Conservation (phyloP, 2,329 filamentous ascomycete species). For the Fusarium tjaetaba region DNA sequence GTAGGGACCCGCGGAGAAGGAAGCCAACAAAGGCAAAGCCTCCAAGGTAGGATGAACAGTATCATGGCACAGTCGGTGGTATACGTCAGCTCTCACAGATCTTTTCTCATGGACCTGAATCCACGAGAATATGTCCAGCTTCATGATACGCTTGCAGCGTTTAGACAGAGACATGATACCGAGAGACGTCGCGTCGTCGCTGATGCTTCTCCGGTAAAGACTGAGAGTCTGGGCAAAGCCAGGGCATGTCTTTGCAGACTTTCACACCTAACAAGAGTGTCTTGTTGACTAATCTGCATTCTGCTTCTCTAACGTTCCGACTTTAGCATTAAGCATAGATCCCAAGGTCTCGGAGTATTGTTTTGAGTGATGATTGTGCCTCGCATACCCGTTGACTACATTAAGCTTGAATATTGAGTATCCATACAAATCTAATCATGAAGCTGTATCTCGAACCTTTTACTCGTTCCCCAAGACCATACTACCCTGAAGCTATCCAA, state of each 20-base stretch:
- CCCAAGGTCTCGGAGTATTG: not conserved
- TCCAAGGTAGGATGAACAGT: accelerated
- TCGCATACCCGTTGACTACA: not conserved
- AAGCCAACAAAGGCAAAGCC: not conserved
- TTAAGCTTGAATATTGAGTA: not conserved
- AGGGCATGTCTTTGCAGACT: accelerated
- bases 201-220: accelerated
- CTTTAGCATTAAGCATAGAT: not conserved
- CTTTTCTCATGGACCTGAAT: accelerated
- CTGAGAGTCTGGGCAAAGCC: accelerated
- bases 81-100: not conserved
- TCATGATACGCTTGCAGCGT: not conserved
- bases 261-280: not conserved
- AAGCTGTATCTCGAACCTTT: not conserved
- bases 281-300: not conserved
- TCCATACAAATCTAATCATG: not conserved
- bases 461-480: not conserved
- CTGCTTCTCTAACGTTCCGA: accelerated
- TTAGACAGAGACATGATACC: too few species aligned
- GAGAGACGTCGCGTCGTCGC: not conserved
- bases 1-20: accelerated
- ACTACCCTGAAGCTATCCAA: not conserved
- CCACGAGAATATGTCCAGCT: not conserved
- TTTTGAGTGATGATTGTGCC: not conserved
- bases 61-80: not conserved